These are phyloP conservation scores for Kwoniella heveanensis DNA, from an alignment of 768 basidiomycete species.

Conservation along the genomic window DNA sequence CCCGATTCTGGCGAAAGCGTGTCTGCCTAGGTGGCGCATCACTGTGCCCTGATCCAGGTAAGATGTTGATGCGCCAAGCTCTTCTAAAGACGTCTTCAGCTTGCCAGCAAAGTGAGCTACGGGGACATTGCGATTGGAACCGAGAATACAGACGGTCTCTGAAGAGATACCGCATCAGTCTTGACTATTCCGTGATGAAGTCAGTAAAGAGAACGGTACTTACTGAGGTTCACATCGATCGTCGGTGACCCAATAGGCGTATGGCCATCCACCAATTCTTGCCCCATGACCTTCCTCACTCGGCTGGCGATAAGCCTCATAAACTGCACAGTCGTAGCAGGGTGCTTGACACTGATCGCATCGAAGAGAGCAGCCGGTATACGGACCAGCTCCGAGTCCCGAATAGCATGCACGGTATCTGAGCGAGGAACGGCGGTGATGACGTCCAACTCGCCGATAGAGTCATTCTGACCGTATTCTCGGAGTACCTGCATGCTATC, in stretches of 20 bases:
- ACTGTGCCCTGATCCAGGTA: conserved; percentile 93
- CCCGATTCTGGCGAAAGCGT: conserved; percentile 91
- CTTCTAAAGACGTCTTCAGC: conserved; percentile 81
- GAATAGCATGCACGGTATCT: conserved; percentile 94
- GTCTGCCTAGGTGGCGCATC: conserved; percentile 84
- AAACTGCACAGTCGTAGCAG: conserved; percentile 56
- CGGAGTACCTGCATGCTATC: conserved; percentile 78
- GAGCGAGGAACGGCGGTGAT: conserved; percentile 85
- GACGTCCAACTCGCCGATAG: conserved; percentile 95
- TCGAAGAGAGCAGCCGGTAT: conserved; percentile 98
- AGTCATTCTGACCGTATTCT: conserved; percentile 96
- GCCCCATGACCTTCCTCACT: conserved; percentile 74
- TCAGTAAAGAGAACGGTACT: conserved; percentile 11
- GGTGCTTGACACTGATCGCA: conserved; percentile 65
- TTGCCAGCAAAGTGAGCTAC: conserved; percentile 86
- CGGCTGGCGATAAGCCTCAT: conserved; percentile 75
- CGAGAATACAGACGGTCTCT: conserved; percentile 83
- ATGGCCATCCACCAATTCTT: conserved; percentile 18
- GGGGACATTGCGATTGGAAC: conserved; percentile 82
- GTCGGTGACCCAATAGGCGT: conserved; percentile 6
- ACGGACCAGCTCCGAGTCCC: conserved; percentile 92
- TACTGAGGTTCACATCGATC: conserved; percentile 45
- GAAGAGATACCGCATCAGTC: neutral
- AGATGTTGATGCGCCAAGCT: conserved; percentile 88
- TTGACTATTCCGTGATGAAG: neutral